Evolutionary conservation across 768 basidiomycete species (phyloP).

Genomic region (Peribolospora baueri): DNA sequence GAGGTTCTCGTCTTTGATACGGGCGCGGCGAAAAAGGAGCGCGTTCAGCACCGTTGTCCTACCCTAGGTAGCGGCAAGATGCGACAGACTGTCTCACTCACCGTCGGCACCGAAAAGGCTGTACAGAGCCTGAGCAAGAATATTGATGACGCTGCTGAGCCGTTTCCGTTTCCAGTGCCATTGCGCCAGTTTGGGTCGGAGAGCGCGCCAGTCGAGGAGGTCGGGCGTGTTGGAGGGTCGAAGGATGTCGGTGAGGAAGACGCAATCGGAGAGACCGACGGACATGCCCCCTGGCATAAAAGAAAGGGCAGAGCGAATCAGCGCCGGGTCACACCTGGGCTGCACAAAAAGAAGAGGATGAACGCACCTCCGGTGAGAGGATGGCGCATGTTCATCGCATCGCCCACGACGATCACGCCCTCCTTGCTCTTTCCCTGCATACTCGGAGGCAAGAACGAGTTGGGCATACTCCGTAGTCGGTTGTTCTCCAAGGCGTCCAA

Average conservation of each 20-base stretch:
- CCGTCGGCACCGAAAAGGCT: slow-evolving; percentile 86
- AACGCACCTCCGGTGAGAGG: slow-evolving; percentile 53
- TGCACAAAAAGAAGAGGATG: neutral
- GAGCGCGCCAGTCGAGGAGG: slow-evolving; percentile 19
- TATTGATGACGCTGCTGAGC: slow-evolving; percentile 65
- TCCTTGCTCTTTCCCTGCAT: slow-evolving; percentile 35
- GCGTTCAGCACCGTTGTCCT: neutral
- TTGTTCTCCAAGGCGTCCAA: slow-evolving; percentile 46
- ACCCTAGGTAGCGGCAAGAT: neutral
- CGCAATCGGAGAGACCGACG: slow-evolving; percentile 69
- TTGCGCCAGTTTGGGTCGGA: slow-evolving; percentile 27
- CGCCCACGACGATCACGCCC: slow-evolving; percentile 66
- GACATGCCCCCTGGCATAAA: slow-evolving; percentile 64
- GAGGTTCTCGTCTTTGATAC: slow-evolving; percentile 20
- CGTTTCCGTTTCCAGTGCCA: slow-evolving; percentile 80
- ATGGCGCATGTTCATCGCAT: slow-evolving; percentile 98
- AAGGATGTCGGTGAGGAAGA: slow-evolving; percentile 41
- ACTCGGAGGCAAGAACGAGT: slow-evolving; percentile 65
- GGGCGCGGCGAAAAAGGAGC: neutral
- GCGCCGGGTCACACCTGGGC: too few species aligned
- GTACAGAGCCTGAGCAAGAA: slow-evolving; percentile 75
- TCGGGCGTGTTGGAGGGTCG: slow-evolving; percentile 19
- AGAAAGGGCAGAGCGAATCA: neutral
- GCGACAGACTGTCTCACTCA: slow-evolving; percentile 21
- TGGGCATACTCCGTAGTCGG: slow-evolving; percentile 77